These are phyloP conservation scores for Thalassia testudinum DNA, from an alignment of 116 monocot genomes.

Conservation along the genomic window DNA sequence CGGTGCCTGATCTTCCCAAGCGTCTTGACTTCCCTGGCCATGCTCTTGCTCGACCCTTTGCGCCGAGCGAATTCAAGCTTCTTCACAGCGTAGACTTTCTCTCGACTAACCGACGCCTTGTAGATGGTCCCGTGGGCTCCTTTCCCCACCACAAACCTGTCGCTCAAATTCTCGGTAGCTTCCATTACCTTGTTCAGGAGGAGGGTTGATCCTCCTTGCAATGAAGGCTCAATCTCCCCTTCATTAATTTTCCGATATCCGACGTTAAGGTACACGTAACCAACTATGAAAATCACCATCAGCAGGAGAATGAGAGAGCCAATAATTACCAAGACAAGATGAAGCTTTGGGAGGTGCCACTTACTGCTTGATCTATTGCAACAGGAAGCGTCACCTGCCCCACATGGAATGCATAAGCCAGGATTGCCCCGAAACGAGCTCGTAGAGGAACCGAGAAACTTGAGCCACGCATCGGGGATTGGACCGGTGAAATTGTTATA, in stretches of 20 bases:
- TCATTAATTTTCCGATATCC: constrained; percentile 3
- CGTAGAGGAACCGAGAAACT: constrained; percentile 40
- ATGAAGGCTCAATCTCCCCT: constrained; percentile 6
- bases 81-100: constrained; percentile 65
- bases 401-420: constrained; percentile 39
- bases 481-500: constrained; percentile 58
- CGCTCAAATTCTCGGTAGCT: constrained; percentile 69
- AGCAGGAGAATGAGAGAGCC: constrained; percentile 26
- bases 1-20: constrained; percentile 61
- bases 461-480: constrained; percentile 31
- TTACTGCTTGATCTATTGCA: not conserved
- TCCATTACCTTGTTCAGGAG: constrained; percentile 53
- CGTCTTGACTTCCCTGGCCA: constrained; percentile 68
- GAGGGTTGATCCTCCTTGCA: constrained; percentile 45
- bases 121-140: constrained; percentile 88
- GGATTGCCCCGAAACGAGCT: constrained; percentile 67
- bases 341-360: constrained; percentile 11
- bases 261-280: constrained; percentile 2
- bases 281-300: not conserved
- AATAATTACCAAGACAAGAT: constrained; percentile 17
- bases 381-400: not conserved
- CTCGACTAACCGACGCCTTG: constrained; percentile 24
- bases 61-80: constrained; percentile 31
- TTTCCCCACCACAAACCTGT: constrained; percentile 41
- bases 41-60: constrained; percentile 36